phyloP scores from a whole-genome alignment of 257 asterid genomes.

The Solanum pimpinellifolium region DNA sequence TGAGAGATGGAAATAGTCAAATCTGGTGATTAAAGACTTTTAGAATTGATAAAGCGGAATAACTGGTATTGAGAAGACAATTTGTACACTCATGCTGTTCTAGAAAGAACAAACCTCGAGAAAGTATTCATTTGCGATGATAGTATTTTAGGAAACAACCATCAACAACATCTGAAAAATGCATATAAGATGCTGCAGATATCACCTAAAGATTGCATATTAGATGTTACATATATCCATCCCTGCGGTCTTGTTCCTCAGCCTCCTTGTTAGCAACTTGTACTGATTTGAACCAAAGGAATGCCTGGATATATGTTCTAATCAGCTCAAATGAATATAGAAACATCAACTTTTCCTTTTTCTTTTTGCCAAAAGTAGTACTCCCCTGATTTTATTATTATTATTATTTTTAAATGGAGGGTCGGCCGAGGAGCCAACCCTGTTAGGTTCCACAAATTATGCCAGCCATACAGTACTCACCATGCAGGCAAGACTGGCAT shows the following conservation, averaged over 20 bases:
- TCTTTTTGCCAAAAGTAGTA: background rate
- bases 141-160: background rate
- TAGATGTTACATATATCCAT: constrained; percentile 48
- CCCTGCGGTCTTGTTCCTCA: constrained; percentile 88
- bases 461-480: too few species aligned
- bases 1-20: background rate
- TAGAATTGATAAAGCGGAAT: background rate
- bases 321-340: background rate
- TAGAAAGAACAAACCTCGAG: background rate
- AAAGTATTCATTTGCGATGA: background rate
- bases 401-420: too few species aligned
- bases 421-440: too few species aligned
- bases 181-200: background rate
- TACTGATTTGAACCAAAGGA: constrained; percentile 92
- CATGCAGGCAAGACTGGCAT: too few species aligned
- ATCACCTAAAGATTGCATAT: background rate
- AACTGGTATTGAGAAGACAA: background rate
- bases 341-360: background rate
- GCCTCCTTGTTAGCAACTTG: constrained; percentile 89
- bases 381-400: background rate
- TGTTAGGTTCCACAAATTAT: too few species aligned
- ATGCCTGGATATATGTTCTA: constrained; percentile 44
- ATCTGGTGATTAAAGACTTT: background rate
- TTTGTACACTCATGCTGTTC: background rate
- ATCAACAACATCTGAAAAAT: background rate